phyloP scores from a whole-genome alignment of 2,329 filamentous ascomycete species.

The Botrytis aclada region DNA sequence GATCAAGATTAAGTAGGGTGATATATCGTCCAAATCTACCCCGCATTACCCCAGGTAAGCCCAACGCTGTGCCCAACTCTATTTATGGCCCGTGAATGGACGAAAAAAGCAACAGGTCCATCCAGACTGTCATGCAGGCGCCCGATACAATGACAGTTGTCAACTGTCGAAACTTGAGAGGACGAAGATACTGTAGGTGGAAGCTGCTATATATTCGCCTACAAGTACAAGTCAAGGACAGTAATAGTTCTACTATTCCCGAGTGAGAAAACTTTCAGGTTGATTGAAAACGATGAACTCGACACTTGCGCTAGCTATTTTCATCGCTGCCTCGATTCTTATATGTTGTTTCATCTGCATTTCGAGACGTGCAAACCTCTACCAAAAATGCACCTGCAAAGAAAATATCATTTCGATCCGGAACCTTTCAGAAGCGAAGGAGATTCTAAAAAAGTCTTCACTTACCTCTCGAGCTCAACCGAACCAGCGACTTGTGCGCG shows the following conservation, averaged over 20 bases:
- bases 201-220: neutral
- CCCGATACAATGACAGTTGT: neutral
- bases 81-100: neutral
- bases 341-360: neutral
- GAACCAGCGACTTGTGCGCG: conserved; percentile 4
- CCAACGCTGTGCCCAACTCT: neutral
- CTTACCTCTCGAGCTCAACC: conserved; percentile 8
- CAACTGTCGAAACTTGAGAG: neutral
- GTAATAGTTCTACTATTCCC: neutral
- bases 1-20: neutral
- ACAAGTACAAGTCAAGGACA: neutral
- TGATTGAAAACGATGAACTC: neutral
- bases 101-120: neutral
- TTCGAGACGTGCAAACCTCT: neutral
- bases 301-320: neutral
- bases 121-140: neutral
- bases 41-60: neutral
- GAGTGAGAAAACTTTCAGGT: neutral
- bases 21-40: neutral
- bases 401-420: neutral
- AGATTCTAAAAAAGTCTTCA: neutral
- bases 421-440: neutral
- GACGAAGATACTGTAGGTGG: neutral
- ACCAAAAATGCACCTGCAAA: neutral
- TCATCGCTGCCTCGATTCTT: neutral